Evolutionary conservation across 805 yeast species (phyloP), one percentile per base, ranked within the genome.

Genomic region (Pichia kluyveri): DNA sequence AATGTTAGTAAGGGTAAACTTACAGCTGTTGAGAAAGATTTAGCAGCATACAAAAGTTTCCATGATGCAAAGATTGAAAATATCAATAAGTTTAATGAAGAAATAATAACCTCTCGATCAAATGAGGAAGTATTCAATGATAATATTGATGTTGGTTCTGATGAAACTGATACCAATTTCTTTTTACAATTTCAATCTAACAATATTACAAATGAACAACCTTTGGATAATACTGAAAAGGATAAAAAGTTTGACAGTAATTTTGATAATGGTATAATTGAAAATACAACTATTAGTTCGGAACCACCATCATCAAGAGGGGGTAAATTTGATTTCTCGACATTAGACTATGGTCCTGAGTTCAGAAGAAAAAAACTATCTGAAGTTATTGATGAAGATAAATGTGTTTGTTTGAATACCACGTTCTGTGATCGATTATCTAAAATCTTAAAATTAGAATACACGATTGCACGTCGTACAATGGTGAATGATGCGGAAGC

Each of bases 381-480:
- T 10, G 55, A 77, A 10, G 53, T 80, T 6, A 61, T 65, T 7
- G 69, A 72, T 30, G 56, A 67, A 30, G 69, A 69, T 15, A 83
- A 82, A 15, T 73, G 76, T 3, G 54, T 70, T 6, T 68, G 68
- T 28, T 65, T 75, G 1, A 73, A 76, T n/a, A 58, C 55, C 15
- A 63, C 59, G 10, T 64, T 81, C 36, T 58, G 68, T 38, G 67
- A 65, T 10, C 60, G 57, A 6, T 54, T 81, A 1, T 69, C 77
- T n/a, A 69, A 65, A 4, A 54, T 52, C 17, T 53, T 75, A 52
- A 72, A 72, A 0, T 68, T 75, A 14, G 61, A 61, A 30, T 58
- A 63, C 37, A 38, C 40, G 1, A 67, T 80, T 17, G 90, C 83
- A 54, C 71, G 76, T 34, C 73, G 71, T 45, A 83, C 90, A 0